Base-by-base conservation (phyloP, 2,329 filamentous ascomycete genomes). In the Penicillium fuscoglaucum region DNA sequence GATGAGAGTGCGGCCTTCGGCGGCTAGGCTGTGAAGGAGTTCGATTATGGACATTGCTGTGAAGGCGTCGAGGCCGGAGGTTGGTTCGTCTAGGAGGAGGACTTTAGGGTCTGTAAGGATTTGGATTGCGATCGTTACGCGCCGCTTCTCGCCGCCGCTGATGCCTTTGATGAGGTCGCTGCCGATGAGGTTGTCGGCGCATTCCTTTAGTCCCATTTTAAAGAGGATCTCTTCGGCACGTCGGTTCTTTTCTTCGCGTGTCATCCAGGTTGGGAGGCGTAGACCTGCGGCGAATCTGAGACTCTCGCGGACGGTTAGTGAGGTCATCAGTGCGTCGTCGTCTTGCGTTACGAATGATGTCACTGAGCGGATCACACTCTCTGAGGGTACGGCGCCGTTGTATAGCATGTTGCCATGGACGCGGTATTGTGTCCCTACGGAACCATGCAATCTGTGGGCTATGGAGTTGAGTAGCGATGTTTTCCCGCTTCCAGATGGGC, bases 291-390 rank as follows among this genome's bases (percentile, higher is more conserved):
- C 85, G 69, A 89, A 90, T 0, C 79, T 82, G 1, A 93, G 78
- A 0, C 88, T 92, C 69, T 93, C 90, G 1, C 89, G 83, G 0
- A 93, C 90, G 0, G 90, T 92, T 21, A 92, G 78, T 0, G 87
- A 90, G 1, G 89, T 86, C 7, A 92, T 79, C 2, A 93, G 77
- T 1, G 88, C 89, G 65, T 91, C 88, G 57, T 92, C 90, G 59
- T 91, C 89, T 63, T 92, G 90, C 24, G 87, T 90, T 7, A 92
- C 89, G 61, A 90, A 92, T 0, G 89, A 91, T 43, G 87, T 89
- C 0, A 91, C 83, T 0, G 88, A 90, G 31, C 87, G 82, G 35
- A 92, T 81, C 4, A 92, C 89, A 0, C 84, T 82, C 51, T 86
- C 82, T 0, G 88, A 89, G 0, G 89, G 89, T 1, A 83, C 75